These are phyloP conservation scores for Graphilbum fragrans DNA, from an alignment of 2,329 filamentous ascomycete species.

Conservation along the genomic window DNA sequence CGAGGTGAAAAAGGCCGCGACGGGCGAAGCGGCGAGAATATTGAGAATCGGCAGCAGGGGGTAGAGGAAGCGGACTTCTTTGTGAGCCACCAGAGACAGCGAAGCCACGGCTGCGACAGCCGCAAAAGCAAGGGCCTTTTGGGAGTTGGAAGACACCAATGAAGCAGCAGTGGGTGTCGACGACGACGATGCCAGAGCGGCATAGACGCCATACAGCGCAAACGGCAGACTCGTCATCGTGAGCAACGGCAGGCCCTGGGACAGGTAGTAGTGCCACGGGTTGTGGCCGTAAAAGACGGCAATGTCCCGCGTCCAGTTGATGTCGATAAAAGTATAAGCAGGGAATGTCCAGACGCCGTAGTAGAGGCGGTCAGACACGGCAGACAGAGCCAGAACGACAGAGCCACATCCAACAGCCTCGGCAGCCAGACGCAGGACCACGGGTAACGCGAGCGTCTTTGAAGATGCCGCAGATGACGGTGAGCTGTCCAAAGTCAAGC, in stretches of 20 bases:
- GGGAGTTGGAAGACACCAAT: constrained; percentile 26
- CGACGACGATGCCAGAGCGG: constrained; percentile 14
- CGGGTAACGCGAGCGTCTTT: constrained; percentile 1
- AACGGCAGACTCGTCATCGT: constrained; percentile 78
- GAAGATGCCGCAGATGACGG: constrained; percentile 26
- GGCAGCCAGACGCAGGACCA: constrained; percentile 40
- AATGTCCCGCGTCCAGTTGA: constrained; percentile 80
- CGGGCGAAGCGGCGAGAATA: constrained; percentile 58
- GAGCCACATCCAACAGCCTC: constrained; percentile 55
- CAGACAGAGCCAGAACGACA: constrained; percentile 49
- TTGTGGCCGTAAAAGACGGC: constrained; percentile 89
- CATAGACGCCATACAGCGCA: constrained; percentile 51
- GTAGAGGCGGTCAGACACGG: constrained; percentile 61
- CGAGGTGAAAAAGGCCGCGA: constrained; percentile 52
- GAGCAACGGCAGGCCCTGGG: constrained; percentile 78
- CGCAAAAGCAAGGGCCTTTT: constrained; percentile 43
- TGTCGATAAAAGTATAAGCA: constrained; percentile 73
- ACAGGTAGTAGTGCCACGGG: constrained; percentile 84
- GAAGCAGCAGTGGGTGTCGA: constrained; percentile 17
- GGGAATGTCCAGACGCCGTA: constrained; percentile 84
- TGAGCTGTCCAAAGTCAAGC: constrained; percentile 25
- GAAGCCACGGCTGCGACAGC: constrained; percentile 45
- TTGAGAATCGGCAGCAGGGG: constrained; percentile 82
- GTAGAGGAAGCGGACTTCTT: constrained; percentile 95
- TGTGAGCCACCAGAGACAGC: constrained; percentile 78